These are phyloP conservation scores for Monascus purpureus DNA, from an alignment of 495 filamentous ascomycete species.

Conservation along the genomic window DNA sequence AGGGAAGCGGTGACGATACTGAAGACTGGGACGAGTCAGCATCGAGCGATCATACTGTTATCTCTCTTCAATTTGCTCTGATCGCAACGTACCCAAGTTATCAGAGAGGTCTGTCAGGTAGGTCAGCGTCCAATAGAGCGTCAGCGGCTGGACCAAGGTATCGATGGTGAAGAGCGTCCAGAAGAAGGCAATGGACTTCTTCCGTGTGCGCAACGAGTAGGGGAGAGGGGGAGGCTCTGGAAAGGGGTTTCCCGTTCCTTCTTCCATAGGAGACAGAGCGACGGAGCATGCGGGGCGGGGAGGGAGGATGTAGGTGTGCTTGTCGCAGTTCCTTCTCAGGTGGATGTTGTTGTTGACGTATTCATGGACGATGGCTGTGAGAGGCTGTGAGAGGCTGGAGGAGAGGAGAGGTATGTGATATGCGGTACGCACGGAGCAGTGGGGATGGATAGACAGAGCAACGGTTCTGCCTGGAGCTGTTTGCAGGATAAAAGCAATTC, in stretches of 20 bases:
- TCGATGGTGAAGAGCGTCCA: conserved; percentile 45
- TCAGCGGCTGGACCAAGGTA: conserved; percentile 38
- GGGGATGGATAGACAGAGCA: no score
- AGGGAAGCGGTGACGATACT: conserved; percentile 42
- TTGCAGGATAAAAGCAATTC: no score
- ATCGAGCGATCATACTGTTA: conserved; percentile 3
- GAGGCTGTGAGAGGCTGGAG: no score
- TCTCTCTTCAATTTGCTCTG: no score
- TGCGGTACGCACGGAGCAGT: no score
- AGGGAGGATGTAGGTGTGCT: neutral
- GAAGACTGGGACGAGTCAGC: conserved; percentile 27
- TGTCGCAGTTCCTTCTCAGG: neutral
- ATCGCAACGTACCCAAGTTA: conserved; percentile 32
- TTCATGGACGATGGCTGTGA: neutral
- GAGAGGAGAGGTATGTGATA: no score
- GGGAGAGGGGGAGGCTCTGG: conserved; percentile 38
- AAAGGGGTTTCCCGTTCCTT: conserved; percentile 5
- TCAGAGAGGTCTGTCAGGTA: conserved; percentile 40
- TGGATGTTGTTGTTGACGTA: neutral
- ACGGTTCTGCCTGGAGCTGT: no score
- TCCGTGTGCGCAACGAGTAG: conserved; percentile 39
- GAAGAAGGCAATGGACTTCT: conserved; percentile 41
- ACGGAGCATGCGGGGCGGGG: conserved; percentile 1
- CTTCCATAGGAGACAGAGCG: conserved; percentile 16
- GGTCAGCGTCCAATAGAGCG: conserved; percentile 43